Base-by-base conservation (phyloP, 352 stramenopile genomes). In the Phytophthora syringae region DNA sequence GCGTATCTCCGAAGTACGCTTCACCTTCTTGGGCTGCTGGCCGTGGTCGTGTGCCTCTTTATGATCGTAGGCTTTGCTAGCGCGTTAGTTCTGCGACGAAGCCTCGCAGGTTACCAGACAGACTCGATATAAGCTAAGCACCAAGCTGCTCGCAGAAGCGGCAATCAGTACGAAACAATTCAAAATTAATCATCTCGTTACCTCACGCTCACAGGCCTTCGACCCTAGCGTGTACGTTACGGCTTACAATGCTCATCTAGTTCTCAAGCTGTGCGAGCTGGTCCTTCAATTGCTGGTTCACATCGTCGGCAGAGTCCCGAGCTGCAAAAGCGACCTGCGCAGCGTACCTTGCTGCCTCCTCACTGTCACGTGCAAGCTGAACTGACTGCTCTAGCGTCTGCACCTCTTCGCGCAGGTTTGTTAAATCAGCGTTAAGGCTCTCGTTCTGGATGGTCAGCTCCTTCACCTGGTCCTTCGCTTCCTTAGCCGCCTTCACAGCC, bases 61-160 rank as follows among this genome's bases (percentile, higher is more conserved):
- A 86, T 95, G 53, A 56, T 88, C 70, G 79, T 93, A 39, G 88
- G 83, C 48, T 88, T 88, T 52, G 70, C 56, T 16, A 83, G 73
- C 3, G 84, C 88, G 16, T 60, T 93, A n/a, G 80, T 95, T 39
- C 60, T 95, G 42, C 79, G 88, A 30, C 67, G 76, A 54, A 93
- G 84, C 37, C 74, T 95, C 36, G 84, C 81, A 32, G 84, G 85
- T 4, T 95, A 95, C 52, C 86, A 93, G 66, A 93, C 85, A 37
- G 88, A 95, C 40, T 95, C 88, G 7, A 92, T 95, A 56, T 95
- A 80, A 72, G 15, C 32, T 39, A 2, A 13, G 27, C 11, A 7
- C 22, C 18, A 43, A 65, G 24, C 28, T 61, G 40, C n/a, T n/a
- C n/a, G n/a, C n/a, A n/a, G n/a, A n/a, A n/a, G n/a, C n/a, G n/a